Conservation (phyloP, 495 filamentous ascomycete species). For the Aspergillus sparsus region DNA sequence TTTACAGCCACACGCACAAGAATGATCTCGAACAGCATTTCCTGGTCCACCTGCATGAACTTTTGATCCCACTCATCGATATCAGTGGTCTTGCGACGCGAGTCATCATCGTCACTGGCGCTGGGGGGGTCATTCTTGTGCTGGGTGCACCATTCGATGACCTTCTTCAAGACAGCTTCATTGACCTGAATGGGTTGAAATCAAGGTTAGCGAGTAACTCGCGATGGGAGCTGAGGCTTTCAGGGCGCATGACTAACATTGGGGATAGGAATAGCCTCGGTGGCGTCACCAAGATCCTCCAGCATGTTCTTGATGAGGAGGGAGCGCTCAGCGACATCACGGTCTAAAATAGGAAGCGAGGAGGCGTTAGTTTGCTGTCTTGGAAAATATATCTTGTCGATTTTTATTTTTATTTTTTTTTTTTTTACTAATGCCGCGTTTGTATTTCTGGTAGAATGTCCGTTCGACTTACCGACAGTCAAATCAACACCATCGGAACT, state of each 20-base stretch:
- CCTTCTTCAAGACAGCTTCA: constrained; percentile 88
- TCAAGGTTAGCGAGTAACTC: constrained; percentile 4
- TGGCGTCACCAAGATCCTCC: constrained; percentile 80
- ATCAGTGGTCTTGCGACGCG: constrained; percentile 95
- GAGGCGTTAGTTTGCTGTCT: constrained; percentile 11
- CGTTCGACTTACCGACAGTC: constrained; percentile 51
- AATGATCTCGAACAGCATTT: constrained; percentile 99
- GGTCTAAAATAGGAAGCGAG: constrained; percentile 53
- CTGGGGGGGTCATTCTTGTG: constrained; percentile 83
- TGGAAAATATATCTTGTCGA: not conserved
- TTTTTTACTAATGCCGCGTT: too few relatives aligned
- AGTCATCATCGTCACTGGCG: constrained; percentile 87
- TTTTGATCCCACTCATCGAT: constrained; percentile 99
- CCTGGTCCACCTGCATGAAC: constrained; percentile 99
- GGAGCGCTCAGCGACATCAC: constrained; percentile 84
- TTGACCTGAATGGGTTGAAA: constrained; percentile 64
- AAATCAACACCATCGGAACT: constrained; percentile 60
- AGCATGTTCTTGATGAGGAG: constrained; percentile 97
- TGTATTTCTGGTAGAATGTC: not conserved
- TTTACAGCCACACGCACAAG: constrained; percentile 62
- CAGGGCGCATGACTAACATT: constrained; percentile 61
- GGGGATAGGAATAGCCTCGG: constrained; percentile 75
- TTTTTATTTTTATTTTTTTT: too few relatives aligned
- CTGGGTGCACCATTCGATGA: constrained; percentile 96
- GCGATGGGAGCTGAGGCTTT: not conserved